phyloP scores from a whole-genome alignment of 805 yeast genomes.

The Metschnikowia cubensis region DNA sequence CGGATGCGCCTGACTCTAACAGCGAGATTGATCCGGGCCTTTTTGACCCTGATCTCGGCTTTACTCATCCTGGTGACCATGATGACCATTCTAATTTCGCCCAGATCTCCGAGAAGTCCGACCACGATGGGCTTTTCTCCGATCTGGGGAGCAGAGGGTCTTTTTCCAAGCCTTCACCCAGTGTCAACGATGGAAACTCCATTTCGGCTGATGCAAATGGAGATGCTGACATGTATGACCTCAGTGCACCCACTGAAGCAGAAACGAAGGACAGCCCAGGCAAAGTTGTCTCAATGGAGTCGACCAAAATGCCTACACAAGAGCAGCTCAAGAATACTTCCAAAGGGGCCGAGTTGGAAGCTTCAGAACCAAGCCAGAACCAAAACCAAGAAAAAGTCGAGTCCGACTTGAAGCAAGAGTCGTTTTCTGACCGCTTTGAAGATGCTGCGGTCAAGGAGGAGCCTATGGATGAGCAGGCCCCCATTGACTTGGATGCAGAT shows the following conservation, averaged over 20 bases:
- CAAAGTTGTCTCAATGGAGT: not conserved
- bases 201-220: constrained; percentile 3
- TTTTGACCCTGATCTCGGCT: constrained; percentile 5
- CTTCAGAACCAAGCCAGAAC: not conserved
- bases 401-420: not conserved
- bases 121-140: constrained; percentile 1
- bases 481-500: constrained; percentile 13
- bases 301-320: not conserved
- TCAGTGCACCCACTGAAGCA: not conserved
- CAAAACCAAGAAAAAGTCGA: constrained; percentile 1
- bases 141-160: constrained; percentile 2
- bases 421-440: not conserved
- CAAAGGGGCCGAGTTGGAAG: not conserved
- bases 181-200: not conserved
- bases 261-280: not conserved
- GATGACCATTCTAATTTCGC: not conserved
- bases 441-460: not conserved
- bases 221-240: constrained; percentile 1
- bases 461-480: not conserved
- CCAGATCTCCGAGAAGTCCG: not conserved
- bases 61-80: constrained; percentile 3
- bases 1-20: not conserved
- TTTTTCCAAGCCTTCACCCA: constrained; percentile 1
- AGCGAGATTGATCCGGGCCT: constrained; percentile 3
- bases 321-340: not conserved